Percentiles rank a stretch among this genome's conserved stretches.
Evolutionary conservation across 1,139 yeast genomes (phyloP).

Genomic region (Hansenula sp.): DNA sequence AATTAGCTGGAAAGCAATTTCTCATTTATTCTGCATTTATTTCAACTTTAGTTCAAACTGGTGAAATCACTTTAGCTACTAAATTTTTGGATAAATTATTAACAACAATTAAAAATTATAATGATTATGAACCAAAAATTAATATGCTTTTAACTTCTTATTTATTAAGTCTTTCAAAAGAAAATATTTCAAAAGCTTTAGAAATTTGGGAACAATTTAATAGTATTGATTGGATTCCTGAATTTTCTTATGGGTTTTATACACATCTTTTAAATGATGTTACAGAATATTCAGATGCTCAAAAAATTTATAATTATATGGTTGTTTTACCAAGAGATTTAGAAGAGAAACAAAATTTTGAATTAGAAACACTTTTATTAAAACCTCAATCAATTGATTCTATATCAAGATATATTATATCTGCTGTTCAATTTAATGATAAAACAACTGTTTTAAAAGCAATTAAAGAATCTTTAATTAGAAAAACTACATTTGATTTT

Average conservation of each 20-base stretch:
- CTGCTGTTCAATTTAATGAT: conserved; percentile 28
- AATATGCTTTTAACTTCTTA: conserved; percentile 28
- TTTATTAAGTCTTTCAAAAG: conserved; percentile 27
- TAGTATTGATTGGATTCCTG: conserved; percentile 33
- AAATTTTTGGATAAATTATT: conserved; percentile 45
- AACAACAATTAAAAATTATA: conserved; percentile 27
- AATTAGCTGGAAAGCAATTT: conserved; percentile 32
- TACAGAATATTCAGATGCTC: conserved; percentile 23
- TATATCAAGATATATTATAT: conserved; percentile 21
- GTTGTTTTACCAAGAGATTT: conserved; percentile 23
- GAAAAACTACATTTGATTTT: conserved; percentile 25
- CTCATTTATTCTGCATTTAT: conserved; percentile 46
- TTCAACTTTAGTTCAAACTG: conserved; percentile 45
- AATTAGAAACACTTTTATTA: conserved; percentile 9
- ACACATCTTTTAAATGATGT: conserved; percentile 27
- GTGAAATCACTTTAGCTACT: conserved; percentile 46
- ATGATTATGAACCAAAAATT: conserved; percentile 25
- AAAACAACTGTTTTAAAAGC: conserved; percentile 28
- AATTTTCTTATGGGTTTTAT: conserved; percentile 34
- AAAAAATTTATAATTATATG: conserved; percentile 28
- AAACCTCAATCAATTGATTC: conserved; percentile 12
- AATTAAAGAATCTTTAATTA: conserved; percentile 32
- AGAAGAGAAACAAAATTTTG: not conserved
- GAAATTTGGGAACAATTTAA: conserved; percentile 30
- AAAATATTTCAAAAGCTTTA: conserved; percentile 27